These are phyloP conservation scores for Pontederia crassipes DNA, from an alignment of 176 grass and related monocot genomes.

Conservation along the genomic window DNA sequence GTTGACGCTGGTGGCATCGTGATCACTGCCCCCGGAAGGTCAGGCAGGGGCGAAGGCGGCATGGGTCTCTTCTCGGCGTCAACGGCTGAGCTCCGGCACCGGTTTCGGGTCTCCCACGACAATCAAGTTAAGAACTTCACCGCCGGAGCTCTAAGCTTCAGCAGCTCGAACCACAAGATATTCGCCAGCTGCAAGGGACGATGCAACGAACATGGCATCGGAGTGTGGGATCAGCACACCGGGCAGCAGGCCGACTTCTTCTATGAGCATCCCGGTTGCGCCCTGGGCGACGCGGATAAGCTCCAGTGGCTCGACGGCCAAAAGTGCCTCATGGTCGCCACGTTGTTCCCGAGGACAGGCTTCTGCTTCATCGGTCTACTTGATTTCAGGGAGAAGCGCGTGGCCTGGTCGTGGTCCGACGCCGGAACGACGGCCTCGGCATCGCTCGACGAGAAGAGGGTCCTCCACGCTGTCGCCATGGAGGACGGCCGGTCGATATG, in stretches of 20 bases:
- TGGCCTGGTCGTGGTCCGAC: slow-evolving; percentile 89
- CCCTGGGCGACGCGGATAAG: slow-evolving; percentile 81
- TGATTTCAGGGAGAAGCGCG: slow-evolving; percentile 60
- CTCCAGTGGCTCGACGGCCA: slow-evolving; percentile 72
- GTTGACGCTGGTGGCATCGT: slow-evolving; percentile 48
- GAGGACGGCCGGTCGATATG: slow-evolving; percentile 75
- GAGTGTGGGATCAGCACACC: slow-evolving; percentile 68
- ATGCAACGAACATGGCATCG: slow-evolving; percentile 84
- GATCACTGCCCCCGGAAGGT: slow-evolving; percentile 45
- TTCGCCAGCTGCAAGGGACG: slow-evolving; percentile 91
- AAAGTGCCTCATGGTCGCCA: slow-evolving; percentile 68
- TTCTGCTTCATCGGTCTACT: slow-evolving; percentile 81
- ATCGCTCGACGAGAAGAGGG: slow-evolving; percentile 81
- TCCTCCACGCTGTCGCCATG: slow-evolving; percentile 78
- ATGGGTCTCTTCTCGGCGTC: slow-evolving; percentile 30
- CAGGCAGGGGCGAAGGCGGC: not conserved
- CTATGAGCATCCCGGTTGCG: slow-evolving; percentile 58
- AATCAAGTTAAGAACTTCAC: slow-evolving; percentile 60
- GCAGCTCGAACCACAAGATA: slow-evolving; percentile 24
- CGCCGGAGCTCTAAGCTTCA: slow-evolving; percentile 64
- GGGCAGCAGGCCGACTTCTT: slow-evolving; percentile 85
- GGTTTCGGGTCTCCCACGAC: slow-evolving; percentile 56
- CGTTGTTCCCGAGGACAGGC: slow-evolving; percentile 75
- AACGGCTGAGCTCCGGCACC: slow-evolving; percentile 57
- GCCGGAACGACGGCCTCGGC: slow-evolving; percentile 40